Conservation (phyloP, 169 alveolate genomes). For the Prorocentrum cordatum region DNA sequence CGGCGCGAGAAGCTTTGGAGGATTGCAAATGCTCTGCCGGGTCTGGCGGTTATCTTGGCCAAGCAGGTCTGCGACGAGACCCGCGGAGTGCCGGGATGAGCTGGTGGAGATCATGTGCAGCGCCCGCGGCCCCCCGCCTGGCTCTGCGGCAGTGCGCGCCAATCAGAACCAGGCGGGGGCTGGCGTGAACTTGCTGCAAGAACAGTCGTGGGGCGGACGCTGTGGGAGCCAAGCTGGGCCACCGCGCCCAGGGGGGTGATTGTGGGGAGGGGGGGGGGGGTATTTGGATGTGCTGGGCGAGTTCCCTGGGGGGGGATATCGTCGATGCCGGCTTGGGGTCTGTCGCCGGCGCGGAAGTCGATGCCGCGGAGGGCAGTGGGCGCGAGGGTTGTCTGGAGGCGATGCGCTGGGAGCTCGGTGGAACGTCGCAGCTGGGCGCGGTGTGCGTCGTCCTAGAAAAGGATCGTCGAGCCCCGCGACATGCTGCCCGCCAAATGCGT, state of each 20-base stretch:
- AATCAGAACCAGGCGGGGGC: no score
- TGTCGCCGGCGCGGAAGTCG: background rate
- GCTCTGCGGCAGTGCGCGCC: no score
- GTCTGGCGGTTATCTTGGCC: background rate
- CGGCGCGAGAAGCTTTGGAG: background rate
- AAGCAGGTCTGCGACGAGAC: background rate
- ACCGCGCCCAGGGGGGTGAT: background rate
- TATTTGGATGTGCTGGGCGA: background rate
- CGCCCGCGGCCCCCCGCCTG: background rate
- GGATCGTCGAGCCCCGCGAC: background rate
- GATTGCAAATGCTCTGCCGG: background rate
- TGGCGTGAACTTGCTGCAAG: no score
- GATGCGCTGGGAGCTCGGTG: background rate
- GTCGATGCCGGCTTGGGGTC: background rate
- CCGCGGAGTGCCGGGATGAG: background rate
- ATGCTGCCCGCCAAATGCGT: background rate
- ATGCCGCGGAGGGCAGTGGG: background rate
- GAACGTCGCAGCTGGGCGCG: background rate
- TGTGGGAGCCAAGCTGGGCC: background rate
- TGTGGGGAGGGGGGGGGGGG: no score
- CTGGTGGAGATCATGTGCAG: background rate
- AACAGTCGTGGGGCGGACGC: no score
- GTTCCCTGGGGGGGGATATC: background rate
- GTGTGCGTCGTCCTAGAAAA: background rate
- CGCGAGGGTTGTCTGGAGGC: background rate